phyloP scores from a whole-genome alignment of 2,329 filamentous ascomycete genomes.

The Sclerotinia minor region DNA sequence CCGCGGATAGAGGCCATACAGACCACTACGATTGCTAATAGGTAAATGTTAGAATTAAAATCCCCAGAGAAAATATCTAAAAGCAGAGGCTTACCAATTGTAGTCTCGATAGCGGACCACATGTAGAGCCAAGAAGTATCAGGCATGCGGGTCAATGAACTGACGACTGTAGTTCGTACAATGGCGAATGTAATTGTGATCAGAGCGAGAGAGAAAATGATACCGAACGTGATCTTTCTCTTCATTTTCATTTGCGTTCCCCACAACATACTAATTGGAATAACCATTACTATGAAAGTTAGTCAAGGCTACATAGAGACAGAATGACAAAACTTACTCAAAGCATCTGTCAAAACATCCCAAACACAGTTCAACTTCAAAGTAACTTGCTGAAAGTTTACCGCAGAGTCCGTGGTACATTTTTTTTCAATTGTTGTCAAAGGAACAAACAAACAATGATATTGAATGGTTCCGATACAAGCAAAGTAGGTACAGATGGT shows the following conservation, averaged over 20 bases:
- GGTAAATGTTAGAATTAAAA: background rate
- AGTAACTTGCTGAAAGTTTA: background rate
- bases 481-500: conserved; percentile 7
- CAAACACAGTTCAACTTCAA: conserved; percentile 7
- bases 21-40: conserved; percentile 1
- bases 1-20: conserved; percentile 4
- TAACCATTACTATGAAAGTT: background rate
- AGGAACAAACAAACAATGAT: background rate
- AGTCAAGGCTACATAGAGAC: background rate
- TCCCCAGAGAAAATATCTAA: rapidly evolving
- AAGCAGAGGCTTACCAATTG: background rate
- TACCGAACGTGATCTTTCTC: background rate
- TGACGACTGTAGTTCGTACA: conserved; percentile 1
- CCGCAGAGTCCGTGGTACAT: conserved; percentile 1
- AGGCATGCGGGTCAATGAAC: conserved; percentile 8
- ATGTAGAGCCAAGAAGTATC: conserved; percentile 10
- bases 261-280: conserved; percentile 5
- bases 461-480: conserved; percentile 3
- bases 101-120: conserved; percentile 7
- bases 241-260: conserved; percentile 8
- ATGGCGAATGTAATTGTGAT: background rate
- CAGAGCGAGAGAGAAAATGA: conserved; percentile 2
- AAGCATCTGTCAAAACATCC: background rate
- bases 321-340: background rate
- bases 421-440: background rate